These are phyloP conservation scores for Diaporthe capsici DNA, from an alignment of 2,329 filamentous ascomycete species.

Conservation along the genomic window DNA sequence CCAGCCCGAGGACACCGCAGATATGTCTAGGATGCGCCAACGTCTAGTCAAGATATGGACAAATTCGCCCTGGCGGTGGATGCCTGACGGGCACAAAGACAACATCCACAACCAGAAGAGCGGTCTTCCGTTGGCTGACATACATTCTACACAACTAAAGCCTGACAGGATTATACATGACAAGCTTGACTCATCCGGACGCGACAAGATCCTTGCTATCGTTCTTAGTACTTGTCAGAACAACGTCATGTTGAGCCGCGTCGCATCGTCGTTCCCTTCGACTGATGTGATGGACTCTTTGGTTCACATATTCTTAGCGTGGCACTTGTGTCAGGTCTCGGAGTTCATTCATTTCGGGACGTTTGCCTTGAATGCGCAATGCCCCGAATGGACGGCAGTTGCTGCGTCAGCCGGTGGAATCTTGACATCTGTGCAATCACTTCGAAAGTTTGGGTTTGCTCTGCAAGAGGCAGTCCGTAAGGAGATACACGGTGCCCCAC, in stretches of 20 bases:
- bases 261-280: slow-evolving; percentile 74
- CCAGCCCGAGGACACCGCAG: slow-evolving; percentile 54
- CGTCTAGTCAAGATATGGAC: slow-evolving; percentile 64
- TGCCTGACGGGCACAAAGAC: slow-evolving; percentile 58
- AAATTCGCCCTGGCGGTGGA: slow-evolving; percentile 66
- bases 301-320: slow-evolving; percentile 71
- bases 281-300: slow-evolving; percentile 72
- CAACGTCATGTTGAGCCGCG: slow-evolving; percentile 62
- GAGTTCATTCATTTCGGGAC: slow-evolving; percentile 74
- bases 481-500: slow-evolving; percentile 37
- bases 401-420: slow-evolving; percentile 73
- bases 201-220: slow-evolving; percentile 75
- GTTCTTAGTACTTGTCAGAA: slow-evolving; percentile 72
- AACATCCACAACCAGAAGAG: slow-evolving; percentile 60
- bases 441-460: slow-evolving; percentile 73
- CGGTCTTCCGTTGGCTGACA: slow-evolving; percentile 61
- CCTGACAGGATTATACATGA: slow-evolving; percentile 56
- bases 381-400: slow-evolving; percentile 72
- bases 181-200: slow-evolving; percentile 60
- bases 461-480: slow-evolving; percentile 66
- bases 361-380: slow-evolving; percentile 67
- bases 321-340: slow-evolving; percentile 69
- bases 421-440: slow-evolving; percentile 67
- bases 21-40: slow-evolving; percentile 62
- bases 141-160: slow-evolving; percentile 55